phyloP scores from a whole-genome alignment of 2,329 filamentous ascomycete species.

The Fusarium sp. region DNA sequence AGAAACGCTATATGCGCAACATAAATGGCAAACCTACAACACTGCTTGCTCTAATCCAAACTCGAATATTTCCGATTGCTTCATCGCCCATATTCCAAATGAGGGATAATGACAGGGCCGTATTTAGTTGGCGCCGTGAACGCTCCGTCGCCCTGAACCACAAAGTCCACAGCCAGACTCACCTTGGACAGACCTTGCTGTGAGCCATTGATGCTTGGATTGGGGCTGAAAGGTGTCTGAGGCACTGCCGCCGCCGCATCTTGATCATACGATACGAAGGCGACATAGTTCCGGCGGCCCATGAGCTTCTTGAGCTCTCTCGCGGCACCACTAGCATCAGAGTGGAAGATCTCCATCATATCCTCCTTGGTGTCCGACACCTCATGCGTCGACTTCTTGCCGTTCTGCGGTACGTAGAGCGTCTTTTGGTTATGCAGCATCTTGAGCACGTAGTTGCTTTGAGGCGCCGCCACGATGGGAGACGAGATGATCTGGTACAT shows the following conservation, averaged over 20 bases:
- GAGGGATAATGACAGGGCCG: slow-evolving; percentile 94
- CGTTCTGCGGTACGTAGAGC: slow-evolving; percentile 91
- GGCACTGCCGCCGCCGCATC: slow-evolving; percentile 68
- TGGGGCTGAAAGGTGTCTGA: slow-evolving; percentile 53
- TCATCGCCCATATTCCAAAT: slow-evolving; percentile 75
- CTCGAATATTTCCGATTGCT: background rate
- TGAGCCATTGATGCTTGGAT: slow-evolving; percentile 49
- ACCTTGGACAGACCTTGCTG: slow-evolving; percentile 70
- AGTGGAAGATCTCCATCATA: slow-evolving; percentile 99
- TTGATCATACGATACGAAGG: slow-evolving; percentile 93
- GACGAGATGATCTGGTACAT: slow-evolving; percentile 99
- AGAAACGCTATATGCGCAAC: slow-evolving; percentile 33
- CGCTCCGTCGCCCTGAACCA: slow-evolving; percentile 90
- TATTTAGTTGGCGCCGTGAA: slow-evolving; percentile 92
- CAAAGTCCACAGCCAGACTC: slow-evolving; percentile 93
- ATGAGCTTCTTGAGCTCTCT: slow-evolving; percentile 92
- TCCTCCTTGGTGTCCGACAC: slow-evolving; percentile 96
- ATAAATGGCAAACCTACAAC: slow-evolving; percentile 6
- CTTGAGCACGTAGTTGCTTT: slow-evolving; percentile 86
- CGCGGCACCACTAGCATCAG: slow-evolving; percentile 84
- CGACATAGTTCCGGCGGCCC: slow-evolving; percentile 91
- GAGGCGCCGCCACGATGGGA: slow-evolving; percentile 89
- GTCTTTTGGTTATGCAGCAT: slow-evolving; percentile 95
- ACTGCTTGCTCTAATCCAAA: background rate
- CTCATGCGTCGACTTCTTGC: slow-evolving; percentile 77